phyloP scores from a whole-genome alignment of 176 grass and related monocot species.

The Bonia amplexicaulis region DNA sequence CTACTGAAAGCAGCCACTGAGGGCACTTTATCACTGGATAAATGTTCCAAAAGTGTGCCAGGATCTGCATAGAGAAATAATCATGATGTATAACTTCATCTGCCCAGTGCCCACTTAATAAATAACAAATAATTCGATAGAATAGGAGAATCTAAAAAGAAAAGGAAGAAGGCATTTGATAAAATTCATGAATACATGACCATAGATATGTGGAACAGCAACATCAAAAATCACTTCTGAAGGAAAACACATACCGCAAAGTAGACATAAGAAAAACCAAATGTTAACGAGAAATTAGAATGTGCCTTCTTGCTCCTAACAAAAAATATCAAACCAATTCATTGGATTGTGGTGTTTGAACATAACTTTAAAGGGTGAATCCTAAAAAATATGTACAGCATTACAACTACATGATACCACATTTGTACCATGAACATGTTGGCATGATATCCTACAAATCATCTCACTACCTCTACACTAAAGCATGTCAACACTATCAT shows the following conservation, averaged over 20 bases:
- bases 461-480: neutral
- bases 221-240: neutral
- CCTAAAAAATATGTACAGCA: neutral
- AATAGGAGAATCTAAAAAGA: neutral
- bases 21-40: neutral
- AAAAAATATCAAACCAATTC: neutral
- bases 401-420: neutral
- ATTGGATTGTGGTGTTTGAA: neutral
- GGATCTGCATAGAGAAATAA: conserved; percentile 28
- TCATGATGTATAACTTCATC: neutral
- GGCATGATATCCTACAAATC: conserved; percentile 7
- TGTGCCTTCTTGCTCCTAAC: neutral
- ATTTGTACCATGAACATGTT: neutral
- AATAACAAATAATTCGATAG: neutral
- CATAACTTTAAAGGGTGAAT: neutral
- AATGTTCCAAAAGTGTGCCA: conserved; percentile 3
- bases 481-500: neutral
- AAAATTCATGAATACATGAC: neutral
- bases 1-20: neutral
- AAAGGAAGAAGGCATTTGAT: neutral
- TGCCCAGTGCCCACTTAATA: neutral
- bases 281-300: neutral
- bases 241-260: neutral
- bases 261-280: neutral
- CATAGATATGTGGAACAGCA: neutral